A percentile compares a stretch with the other conserved stretches of the same genome.
Conservation (phyloP, 148 eudicot genomes). For the Heliosperma pusillum region DNA sequence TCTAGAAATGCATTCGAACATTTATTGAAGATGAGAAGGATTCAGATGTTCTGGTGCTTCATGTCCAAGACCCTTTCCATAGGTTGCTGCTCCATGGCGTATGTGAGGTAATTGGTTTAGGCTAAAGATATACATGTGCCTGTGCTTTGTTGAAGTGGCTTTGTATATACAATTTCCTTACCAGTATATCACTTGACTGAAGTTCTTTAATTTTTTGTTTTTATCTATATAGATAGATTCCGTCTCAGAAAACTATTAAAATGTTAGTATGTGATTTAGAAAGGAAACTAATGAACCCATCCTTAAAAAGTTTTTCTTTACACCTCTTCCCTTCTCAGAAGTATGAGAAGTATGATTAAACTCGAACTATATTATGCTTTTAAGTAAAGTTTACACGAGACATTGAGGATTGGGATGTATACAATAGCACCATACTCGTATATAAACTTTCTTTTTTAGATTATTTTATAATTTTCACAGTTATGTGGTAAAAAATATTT, state of each 20-base stretch:
- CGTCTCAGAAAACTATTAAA: neutral
- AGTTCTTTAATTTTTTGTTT: neutral
- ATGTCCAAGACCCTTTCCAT: constrained; percentile 82
- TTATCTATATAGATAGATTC: neutral
- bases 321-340: neutral
- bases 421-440: no score
- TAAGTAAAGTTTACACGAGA: no score
- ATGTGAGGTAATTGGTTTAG: constrained; percentile 63
- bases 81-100: constrained; percentile 92
- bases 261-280: neutral
- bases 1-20: constrained; percentile 58
- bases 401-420: no score
- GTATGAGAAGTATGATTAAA: no score
- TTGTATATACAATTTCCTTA: neutral
- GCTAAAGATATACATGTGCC: neutral
- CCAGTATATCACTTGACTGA: neutral
- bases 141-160: neutral
- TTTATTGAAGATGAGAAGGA: constrained; percentile 51
- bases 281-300: neutral
- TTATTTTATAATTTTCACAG: no score
- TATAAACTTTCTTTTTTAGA: no score
- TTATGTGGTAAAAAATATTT: no score
- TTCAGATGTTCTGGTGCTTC: constrained; percentile 52
- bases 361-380: no score
- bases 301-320: neutral